phyloP scores from a whole-genome alignment of 768 basidiomycete genomes.

The Suillus luteus region DNA sequence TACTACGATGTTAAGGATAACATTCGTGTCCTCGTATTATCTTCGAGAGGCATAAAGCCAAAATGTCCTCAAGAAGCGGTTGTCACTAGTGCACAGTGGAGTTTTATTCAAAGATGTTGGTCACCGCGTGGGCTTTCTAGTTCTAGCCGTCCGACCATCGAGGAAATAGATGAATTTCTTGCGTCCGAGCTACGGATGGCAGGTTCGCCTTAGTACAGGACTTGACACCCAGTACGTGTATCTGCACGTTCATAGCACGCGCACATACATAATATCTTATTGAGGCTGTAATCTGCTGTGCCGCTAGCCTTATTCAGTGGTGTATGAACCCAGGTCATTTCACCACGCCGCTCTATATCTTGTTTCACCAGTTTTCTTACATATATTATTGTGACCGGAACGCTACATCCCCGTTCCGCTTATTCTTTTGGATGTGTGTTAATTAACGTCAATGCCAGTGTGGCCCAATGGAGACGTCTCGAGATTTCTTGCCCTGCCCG shows the following conservation, averaged over 20 bases:
- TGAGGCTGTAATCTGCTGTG: background rate
- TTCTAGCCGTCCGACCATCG: constrained; percentile 5
- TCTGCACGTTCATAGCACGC: background rate
- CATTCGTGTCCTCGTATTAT: background rate
- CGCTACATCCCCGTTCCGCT: background rate
- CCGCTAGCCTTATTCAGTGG: background rate
- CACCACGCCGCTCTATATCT: background rate
- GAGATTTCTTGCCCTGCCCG: background rate
- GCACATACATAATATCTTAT: background rate
- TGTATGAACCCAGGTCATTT: background rate
- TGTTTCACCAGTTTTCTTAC: background rate
- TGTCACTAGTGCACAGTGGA: constrained; percentile 10
- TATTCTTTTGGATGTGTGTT: background rate
- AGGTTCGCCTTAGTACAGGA: background rate
- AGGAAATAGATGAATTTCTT: constrained; percentile 8
- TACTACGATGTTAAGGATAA: constrained; percentile 7
- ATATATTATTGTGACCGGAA: background rate
- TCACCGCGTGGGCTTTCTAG: background rate
- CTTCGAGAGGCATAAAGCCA: constrained; percentile 1
- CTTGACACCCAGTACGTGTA: background rate
- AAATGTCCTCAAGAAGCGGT: background rate
- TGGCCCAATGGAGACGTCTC: background rate
- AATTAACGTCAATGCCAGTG: background rate
- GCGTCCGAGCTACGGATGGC: constrained; percentile 1
- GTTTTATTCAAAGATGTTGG: constrained; percentile 15